A percentile compares a stretch with the other conserved stretches of the same genome.
Conservation (phyloP, 148 eudicot genomes). For the Vaccinium myrtillus region DNA sequence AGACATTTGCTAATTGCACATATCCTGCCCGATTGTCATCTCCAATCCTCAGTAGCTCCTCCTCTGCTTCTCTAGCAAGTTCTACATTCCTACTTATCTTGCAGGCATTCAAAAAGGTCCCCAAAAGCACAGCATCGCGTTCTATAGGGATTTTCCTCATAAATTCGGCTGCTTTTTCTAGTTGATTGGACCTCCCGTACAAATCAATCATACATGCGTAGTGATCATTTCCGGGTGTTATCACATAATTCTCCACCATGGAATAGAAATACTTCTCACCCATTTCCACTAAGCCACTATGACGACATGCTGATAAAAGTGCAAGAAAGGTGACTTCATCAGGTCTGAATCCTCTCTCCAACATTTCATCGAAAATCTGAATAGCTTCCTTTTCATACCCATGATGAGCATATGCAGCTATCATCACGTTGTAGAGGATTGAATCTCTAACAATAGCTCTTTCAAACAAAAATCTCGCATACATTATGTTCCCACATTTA, state of each 20-base stretch:
- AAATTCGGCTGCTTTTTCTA: slow-evolving; percentile 57
- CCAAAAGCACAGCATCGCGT: slow-evolving; percentile 54
- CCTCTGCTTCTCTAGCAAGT: slow-evolving; percentile 62
- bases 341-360: slow-evolving; percentile 40
- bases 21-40: slow-evolving; percentile 64
- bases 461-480: slow-evolving; percentile 51
- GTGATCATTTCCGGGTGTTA: slow-evolving; percentile 68
- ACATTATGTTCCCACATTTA: slow-evolving; percentile 72
- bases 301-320: slow-evolving; percentile 83
- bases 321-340: slow-evolving; percentile 78
- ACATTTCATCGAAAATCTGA: slow-evolving; percentile 60
- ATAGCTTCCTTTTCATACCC: slow-evolving; percentile 66
- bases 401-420: slow-evolving; percentile 80
- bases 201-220: slow-evolving; percentile 91
- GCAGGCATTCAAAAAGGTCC: slow-evolving; percentile 82
- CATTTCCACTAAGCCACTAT: slow-evolving; percentile 64
- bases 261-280: slow-evolving; percentile 69
- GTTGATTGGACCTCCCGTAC: slow-evolving; percentile 64
- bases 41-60: slow-evolving; percentile 54
- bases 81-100: slow-evolving; percentile 49
- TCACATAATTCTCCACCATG: slow-evolving; percentile 54
- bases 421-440: slow-evolving; percentile 80
- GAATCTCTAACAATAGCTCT: slow-evolving; percentile 36
- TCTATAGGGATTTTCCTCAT: slow-evolving; percentile 53
- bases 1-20: slow-evolving; percentile 75